Percentiles rank a stretch among this genome's conserved stretches.
Evolutionary conservation across 1,139 yeast genomes (phyloP).

Genomic region (Nakaseomyces kungkrabaensis): DNA sequence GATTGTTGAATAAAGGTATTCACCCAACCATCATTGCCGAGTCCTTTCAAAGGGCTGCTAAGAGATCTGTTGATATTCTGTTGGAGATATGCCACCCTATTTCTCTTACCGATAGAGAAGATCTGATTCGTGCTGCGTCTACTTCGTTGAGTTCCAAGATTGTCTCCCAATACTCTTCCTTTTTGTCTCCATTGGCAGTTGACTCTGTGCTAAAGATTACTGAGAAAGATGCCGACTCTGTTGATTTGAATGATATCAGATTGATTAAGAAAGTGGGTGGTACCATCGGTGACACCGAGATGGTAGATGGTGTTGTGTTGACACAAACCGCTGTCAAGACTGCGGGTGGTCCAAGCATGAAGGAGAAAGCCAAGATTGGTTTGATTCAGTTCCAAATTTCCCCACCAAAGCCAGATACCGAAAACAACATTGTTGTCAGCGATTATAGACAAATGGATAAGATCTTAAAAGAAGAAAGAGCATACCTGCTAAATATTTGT

Average conservation of each 20-base stretch:
- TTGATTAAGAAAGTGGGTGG: constrained; percentile 93
- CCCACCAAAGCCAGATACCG: constrained; percentile 99
- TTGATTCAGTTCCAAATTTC: constrained; percentile 91
- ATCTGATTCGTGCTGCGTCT: constrained; percentile 81
- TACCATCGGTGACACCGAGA: constrained; percentile 91
- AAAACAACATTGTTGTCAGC: constrained; percentile 90
- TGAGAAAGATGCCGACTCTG: constrained; percentile 51
- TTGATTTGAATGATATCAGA: constrained; percentile 80
- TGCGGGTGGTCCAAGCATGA: constrained; percentile 94
- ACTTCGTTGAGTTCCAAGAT: constrained; percentile 91
- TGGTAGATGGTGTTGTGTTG: constrained; percentile 86
- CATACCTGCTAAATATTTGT: constrained; percentile 86
- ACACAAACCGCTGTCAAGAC: constrained; percentile 81
- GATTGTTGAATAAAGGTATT: constrained; percentile 76
- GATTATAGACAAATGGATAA: constrained; percentile 99
- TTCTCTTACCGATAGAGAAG: constrained; percentile 65
- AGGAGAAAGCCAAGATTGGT: constrained; percentile 90
- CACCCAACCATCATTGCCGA: constrained; percentile 95
- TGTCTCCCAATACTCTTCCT: constrained; percentile 80
- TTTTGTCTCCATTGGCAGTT: constrained; percentile 89
- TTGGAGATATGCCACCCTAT: constrained; percentile 77
- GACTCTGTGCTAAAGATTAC: constrained; percentile 81
- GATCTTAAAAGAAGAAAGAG: constrained; percentile 93
- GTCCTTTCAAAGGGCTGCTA: constrained; percentile 88
- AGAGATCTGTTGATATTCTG: constrained; percentile 73